Base-by-base conservation (phyloP, 179 eudicot genomes). In the Amaranthus tricolor region DNA sequence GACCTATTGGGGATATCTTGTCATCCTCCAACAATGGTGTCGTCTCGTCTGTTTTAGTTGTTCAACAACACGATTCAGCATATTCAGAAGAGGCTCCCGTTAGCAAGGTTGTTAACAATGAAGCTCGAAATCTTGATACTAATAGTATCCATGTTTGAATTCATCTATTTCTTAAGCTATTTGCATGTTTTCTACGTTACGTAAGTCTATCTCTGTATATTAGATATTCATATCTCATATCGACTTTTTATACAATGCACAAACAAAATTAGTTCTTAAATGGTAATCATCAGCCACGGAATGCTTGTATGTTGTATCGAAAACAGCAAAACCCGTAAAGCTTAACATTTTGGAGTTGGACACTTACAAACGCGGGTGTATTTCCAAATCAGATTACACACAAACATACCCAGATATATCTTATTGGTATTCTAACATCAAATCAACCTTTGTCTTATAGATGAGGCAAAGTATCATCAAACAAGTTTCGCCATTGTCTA, bases 1-100 rank as follows among this genome's bases (percentile, higher is more conserved):
- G 96, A 7, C 93, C 93, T 7, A 76, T 90, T 0, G 97, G 97
- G 7, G 91, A 88, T 80, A 68, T 82, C 45, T 71, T 92, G 50
- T 84, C 96, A 10, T 80, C 90, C 11, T 81, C 93, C 0, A 81
- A 71, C 73, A 82, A 61, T 31, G 86, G 88, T 1, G 79, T 87
- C 0, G 74, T 80, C 20, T 86, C 96, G 0, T 92, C 97, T 0
- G 85, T 92, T 72, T 82, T 92, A 5, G 90, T 92, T 71, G 80
- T 92, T 62, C 97, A 92, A 75, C 90, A 87, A 61, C 91, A 87
- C 68, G 85, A 80, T 15, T 13, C 76, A n/a, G 80, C 84, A 50
- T 86, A 82, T 69, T 76, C 58, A 0, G 84, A 88, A 12, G 93
- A 85, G 68, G 72, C 67, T 3, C 84, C 85, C 0, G 86, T 81